Percentiles rank a stretch among this genome's conserved stretches.
phyloP scores from a whole-genome alignment of 352 stramenopile genomes.

The Hyaloperonospora brassicae region DNA sequence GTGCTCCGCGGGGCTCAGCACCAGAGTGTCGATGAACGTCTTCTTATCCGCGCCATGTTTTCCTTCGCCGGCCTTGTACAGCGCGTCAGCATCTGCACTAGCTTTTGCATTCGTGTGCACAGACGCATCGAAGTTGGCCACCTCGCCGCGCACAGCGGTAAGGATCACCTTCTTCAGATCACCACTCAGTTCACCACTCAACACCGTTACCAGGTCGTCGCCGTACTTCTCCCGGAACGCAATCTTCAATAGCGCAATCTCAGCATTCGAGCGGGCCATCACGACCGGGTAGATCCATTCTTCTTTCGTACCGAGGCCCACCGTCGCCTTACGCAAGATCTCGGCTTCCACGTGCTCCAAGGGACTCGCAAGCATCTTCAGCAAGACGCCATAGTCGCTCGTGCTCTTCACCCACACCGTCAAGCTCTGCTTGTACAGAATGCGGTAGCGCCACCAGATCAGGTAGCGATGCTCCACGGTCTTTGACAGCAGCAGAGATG shows the following conservation, averaged over 20 bases:
- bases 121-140: constrained; percentile 33
- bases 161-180: constrained; percentile 55
- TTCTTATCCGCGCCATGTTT: constrained; percentile 53
- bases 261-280: constrained; percentile 47
- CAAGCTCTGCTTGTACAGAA: constrained; percentile 54
- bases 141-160: constrained; percentile 26
- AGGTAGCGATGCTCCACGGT: constrained; percentile 19
- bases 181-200: constrained; percentile 41
- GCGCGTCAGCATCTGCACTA: constrained; percentile 33
- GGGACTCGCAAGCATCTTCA: constrained; percentile 36
- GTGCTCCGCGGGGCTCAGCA: constrained; percentile 36
- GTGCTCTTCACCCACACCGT: constrained; percentile 46
- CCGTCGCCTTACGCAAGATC: constrained; percentile 48
- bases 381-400: constrained; percentile 40
- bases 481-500: constrained; percentile 16
- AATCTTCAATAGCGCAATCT: constrained; percentile 66
- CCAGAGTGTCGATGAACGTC: constrained; percentile 40
- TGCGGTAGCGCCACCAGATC: constrained; percentile 23
- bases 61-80: constrained; percentile 67
- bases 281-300: constrained; percentile 46
- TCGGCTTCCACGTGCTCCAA: constrained; percentile 46
- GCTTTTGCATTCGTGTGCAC: constrained; percentile 52
- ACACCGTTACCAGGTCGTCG: constrained; percentile 35
- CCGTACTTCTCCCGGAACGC: constrained; percentile 41
- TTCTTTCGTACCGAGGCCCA: constrained; percentile 43